Evolutionary conservation across 345 rosid genomes (phyloP).

Genomic region (Populus nigra): DNA sequence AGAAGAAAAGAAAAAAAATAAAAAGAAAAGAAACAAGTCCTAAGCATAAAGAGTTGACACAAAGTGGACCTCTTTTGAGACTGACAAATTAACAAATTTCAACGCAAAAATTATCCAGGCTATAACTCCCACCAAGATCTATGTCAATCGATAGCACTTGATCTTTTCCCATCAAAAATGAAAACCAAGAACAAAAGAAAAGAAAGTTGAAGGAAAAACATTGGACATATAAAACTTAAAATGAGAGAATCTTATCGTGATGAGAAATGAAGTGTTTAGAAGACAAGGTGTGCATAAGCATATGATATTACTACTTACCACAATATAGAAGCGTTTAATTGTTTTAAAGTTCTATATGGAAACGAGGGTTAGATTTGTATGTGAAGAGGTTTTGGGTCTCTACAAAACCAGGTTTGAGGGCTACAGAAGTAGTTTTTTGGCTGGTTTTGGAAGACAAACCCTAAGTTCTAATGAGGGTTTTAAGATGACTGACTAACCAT

Average conservation of each 20-base stretch:
- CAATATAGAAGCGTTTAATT: background rate
- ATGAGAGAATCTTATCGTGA: background rate
- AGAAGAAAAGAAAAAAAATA: background rate
- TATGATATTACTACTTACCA: background rate
- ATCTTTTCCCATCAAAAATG: background rate
- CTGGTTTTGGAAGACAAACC: background rate
- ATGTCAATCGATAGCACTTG: background rate
- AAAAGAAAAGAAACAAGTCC: background rate
- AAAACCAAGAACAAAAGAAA: background rate
- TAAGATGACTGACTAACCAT: background rate
- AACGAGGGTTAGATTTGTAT: background rate
- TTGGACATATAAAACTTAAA: background rate
- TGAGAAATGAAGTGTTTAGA: background rate
- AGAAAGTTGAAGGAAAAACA: background rate
- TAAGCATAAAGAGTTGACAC: slow-evolving; percentile 19
- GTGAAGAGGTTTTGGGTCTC: background rate
- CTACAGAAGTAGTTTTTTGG: background rate
- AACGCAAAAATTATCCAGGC: background rate
- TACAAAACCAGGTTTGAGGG: background rate
- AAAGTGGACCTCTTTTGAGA: slow-evolving; percentile 15
- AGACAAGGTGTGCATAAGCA: background rate
- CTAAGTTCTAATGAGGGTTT: background rate
- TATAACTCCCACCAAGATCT: slow-evolving; percentile 28
- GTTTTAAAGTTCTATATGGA: background rate
- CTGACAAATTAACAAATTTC: slow-evolving; percentile 11